phyloP scores from a whole-genome alignment of 129 eudicot genomes.

The Artemisia argyi region DNA sequence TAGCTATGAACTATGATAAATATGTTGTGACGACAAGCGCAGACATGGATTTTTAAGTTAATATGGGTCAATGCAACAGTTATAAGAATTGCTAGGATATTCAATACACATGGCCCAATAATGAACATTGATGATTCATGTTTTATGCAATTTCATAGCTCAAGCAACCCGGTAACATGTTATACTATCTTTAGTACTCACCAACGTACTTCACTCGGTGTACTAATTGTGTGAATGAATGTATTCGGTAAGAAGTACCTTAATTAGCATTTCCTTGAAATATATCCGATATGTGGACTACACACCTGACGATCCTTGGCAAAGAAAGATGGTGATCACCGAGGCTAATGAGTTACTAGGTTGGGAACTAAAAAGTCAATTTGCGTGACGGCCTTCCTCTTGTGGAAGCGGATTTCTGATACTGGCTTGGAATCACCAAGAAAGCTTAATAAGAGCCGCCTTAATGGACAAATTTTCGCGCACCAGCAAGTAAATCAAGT shows the following conservation, averaged over 20 bases:
- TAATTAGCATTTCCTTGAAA: background rate
- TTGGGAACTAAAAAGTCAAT: conserved; percentile 74
- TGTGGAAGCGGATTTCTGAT: conserved; percentile 73
- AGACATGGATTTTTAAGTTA: background rate
- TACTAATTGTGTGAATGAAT: conserved; percentile 41
- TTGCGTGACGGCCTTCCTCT: conserved; percentile 79
- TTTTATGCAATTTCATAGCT: conserved; percentile 84
- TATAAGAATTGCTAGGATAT: conserved; percentile 77
- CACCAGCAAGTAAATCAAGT: background rate
- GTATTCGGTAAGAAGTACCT: background rate
- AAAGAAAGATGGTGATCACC: background rate
- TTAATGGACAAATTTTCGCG: background rate
- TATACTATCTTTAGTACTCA: background rate
- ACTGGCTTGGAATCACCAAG: conserved; percentile 58
- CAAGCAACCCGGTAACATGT: conserved; percentile 69
- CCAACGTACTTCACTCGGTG: background rate
- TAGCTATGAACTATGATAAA: no score
- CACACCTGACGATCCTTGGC: conserved; percentile 84
- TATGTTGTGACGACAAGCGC: background rate
- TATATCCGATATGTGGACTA: conserved; percentile 63
- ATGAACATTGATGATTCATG: conserved; percentile 90
- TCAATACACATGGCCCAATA: conserved; percentile 85
- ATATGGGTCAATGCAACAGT: conserved; percentile 37
- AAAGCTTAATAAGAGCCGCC: background rate
- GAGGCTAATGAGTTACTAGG: conserved; percentile 39